phyloP scores from a whole-genome alignment of 225 moss, liverwort and hornwort species.

The Rhytidiadelphus loreus region DNA sequence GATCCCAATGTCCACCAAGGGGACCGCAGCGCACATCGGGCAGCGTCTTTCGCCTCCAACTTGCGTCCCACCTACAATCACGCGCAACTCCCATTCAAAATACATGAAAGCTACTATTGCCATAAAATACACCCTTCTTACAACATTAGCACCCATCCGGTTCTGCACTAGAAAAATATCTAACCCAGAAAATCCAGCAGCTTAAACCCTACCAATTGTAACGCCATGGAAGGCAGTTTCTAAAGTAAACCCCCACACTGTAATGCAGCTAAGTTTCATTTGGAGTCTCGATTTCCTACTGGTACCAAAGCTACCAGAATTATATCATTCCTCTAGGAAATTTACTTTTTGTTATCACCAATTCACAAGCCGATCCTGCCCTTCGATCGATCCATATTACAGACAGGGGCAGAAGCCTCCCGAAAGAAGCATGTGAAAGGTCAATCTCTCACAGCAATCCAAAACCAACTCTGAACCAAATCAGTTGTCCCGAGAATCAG shows the following conservation, averaged over 20 bases:
- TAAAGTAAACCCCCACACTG: neutral
- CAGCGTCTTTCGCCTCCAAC: conserved; percentile 85
- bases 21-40: conserved; percentile 72
- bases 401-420: neutral
- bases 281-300: neutral
- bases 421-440: neutral
- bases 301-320: neutral
- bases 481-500: neutral
- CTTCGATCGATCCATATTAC: neutral
- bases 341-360: neutral
- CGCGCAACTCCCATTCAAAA: neutral
- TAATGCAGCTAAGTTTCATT: neutral
- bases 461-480: neutral
- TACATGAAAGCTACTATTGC: neutral
- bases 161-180: neutral
- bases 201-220: neutral
- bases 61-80: conserved; percentile 49
- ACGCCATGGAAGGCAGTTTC: neutral
- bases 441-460: neutral
- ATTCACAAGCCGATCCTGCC: neutral
- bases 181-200: neutral
- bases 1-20: conserved; percentile 95
- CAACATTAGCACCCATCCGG: neutral
- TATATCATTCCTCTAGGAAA: neutral
- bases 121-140: neutral